phyloP scores from a whole-genome alignment of 1,139 yeast genomes.

The Pichia norvegensis region DNA sequence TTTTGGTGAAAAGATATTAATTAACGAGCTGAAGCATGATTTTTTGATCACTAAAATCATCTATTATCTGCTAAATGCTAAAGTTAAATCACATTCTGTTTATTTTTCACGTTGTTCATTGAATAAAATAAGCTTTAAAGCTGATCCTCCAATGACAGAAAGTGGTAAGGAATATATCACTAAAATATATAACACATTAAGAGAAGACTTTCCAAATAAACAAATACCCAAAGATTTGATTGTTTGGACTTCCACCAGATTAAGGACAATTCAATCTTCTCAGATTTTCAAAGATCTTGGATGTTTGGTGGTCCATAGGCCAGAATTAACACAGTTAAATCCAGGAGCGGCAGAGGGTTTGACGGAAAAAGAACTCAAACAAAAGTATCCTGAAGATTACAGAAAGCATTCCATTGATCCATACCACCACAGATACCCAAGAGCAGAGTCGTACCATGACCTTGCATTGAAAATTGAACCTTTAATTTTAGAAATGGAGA shows the following conservation, averaged over 20 bases:
- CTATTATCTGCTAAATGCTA: conserved; percentile 80
- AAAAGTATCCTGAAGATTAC: conserved; percentile 62
- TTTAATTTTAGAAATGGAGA: conserved; percentile 82
- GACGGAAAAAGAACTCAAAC: conserved; percentile 49
- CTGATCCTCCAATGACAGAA: conserved; percentile 61
- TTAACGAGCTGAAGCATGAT: conserved; percentile 77
- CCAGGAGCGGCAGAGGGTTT: conserved; percentile 84
- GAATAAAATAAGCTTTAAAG: conserved; percentile 44
- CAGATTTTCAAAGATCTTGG: conserved; percentile 51
- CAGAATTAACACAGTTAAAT: conserved; percentile 78
- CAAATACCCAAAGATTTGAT: conserved; percentile 44
- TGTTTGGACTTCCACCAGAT: conserved; percentile 90
- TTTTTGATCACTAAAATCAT: conserved; percentile 84
- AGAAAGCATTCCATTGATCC: conserved; percentile 65
- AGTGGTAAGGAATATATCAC: conserved; percentile 50
- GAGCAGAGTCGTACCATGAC: conserved; percentile 94
- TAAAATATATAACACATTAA: conserved; percentile 33
- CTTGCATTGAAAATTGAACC: conserved; percentile 93
- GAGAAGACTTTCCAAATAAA: conserved; percentile 31
- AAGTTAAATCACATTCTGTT: conserved; percentile 77
- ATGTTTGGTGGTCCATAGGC: conserved; percentile 60
- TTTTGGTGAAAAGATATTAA: conserved; percentile 79
- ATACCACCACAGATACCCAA: conserved; percentile 84
- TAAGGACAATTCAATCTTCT: conserved; percentile 77
- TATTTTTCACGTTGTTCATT: conserved; percentile 81